Conservation (phyloP, 176 grass and related monocot genomes). For the Canna indica region DNA sequence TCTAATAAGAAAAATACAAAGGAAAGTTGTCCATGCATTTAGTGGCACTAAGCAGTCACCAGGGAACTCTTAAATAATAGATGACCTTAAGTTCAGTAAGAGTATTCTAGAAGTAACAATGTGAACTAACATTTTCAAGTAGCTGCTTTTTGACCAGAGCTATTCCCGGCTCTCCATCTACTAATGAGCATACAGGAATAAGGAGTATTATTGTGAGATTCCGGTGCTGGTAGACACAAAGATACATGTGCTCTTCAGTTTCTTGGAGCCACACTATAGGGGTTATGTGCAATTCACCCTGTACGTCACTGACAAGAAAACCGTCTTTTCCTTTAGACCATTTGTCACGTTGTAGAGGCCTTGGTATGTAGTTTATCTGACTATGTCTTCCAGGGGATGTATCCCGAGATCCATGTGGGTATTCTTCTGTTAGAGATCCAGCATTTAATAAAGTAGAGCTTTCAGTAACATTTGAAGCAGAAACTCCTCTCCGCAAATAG, state of each 20-base stretch:
- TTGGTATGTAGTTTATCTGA: constrained; percentile 45
- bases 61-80: not conserved
- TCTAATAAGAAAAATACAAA: not conserved
- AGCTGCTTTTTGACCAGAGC: constrained; percentile 67
- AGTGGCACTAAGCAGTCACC: not conserved
- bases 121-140: constrained; percentile 71
- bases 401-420: constrained; percentile 52
- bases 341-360: constrained; percentile 68
- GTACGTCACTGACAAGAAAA: constrained; percentile 53
- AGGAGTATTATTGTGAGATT: constrained; percentile 61
- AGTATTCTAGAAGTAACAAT: not conserved
- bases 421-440: constrained; percentile 43
- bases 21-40: too few relatives aligned
- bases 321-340: constrained; percentile 90
- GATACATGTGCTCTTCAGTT: constrained; percentile 66
- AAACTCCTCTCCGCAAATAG: constrained; percentile 75
- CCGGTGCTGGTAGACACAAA: constrained; percentile 83
- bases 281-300: constrained; percentile 35
- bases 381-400: constrained; percentile 61
- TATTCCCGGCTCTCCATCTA: constrained; percentile 68
- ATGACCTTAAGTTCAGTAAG: not conserved
- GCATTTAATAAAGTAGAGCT: constrained; percentile 44
- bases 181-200: constrained; percentile 55
- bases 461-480: constrained; percentile 30
- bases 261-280: constrained; percentile 72